Percentiles rank a stretch among this genome's conserved stretches.
Conservation (phyloP, 768 basidiomycete genomes). For the Rhodotorula taiwanensis region DNA sequence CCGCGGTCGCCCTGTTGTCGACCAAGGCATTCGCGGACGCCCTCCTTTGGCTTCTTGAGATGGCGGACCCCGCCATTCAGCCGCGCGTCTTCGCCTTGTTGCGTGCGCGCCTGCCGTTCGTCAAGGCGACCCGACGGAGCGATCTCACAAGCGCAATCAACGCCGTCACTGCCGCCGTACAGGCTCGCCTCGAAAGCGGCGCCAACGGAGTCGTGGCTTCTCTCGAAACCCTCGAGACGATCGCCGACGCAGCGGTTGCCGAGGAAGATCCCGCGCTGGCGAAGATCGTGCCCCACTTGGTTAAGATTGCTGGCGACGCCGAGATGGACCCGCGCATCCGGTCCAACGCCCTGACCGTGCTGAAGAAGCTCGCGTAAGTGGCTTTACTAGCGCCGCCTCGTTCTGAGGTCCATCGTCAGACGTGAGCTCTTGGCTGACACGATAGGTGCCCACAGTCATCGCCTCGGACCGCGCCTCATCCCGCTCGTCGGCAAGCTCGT, state of each 20-base stretch:
- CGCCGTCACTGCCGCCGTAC: slow-evolving; percentile 47
- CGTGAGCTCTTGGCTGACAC: background rate
- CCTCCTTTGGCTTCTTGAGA: slow-evolving; percentile 37
- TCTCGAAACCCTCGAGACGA: slow-evolving; percentile 51
- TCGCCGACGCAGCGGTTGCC: slow-evolving; percentile 55
- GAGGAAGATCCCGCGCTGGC: slow-evolving; percentile 65
- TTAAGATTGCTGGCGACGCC: slow-evolving; percentile 49
- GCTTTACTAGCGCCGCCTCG: background rate
- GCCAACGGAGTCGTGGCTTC: slow-evolving; percentile 5
- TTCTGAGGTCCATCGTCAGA: too few species aligned
- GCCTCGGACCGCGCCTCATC: slow-evolving; percentile 80
- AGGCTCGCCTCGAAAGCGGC: background rate
- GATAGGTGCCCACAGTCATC: slow-evolving; percentile 42
- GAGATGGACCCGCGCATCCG: too few species aligned
- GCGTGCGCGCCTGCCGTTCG: slow-evolving; percentile 57
- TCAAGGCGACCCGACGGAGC: slow-evolving; percentile 56
- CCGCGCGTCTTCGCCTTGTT: slow-evolving; percentile 59
- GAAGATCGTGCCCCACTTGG: slow-evolving; percentile 55
- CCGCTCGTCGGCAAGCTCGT: slow-evolving; percentile 72
- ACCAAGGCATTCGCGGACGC: slow-evolving; percentile 57
- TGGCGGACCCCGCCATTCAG: slow-evolving; percentile 29
- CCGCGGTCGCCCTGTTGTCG: slow-evolving; percentile 59
- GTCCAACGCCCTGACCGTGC: slow-evolving; percentile 50
- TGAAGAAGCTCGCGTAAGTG: slow-evolving; percentile 52
- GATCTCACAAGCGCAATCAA: slow-evolving; percentile 47